Percentiles rank a stretch among this genome's conserved stretches.
These are phyloP conservation scores for Tetradesmus obliquus DNA, from an alignment of 139 green algal genomes.

Conservation along the genomic window DNA sequence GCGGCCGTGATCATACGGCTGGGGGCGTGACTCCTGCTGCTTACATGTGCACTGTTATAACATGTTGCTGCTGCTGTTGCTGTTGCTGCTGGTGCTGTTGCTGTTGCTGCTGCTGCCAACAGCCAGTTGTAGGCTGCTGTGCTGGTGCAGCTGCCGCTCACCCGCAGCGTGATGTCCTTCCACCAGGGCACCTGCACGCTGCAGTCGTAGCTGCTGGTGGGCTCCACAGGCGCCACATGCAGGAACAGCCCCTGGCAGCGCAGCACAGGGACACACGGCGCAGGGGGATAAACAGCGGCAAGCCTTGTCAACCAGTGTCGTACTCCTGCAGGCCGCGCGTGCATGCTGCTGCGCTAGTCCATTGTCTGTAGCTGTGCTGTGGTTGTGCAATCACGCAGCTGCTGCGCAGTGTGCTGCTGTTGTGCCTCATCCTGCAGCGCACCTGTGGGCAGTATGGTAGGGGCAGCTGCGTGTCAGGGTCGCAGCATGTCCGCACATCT, in stretches of 20 bases:
- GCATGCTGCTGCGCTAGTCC: background rate
- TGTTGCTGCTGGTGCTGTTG: background rate
- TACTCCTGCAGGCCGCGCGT: background rate
- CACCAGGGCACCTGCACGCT: slow-evolving; percentile 76
- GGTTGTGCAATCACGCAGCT: background rate
- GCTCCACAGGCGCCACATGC: slow-evolving; percentile 72
- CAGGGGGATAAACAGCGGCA: background rate
- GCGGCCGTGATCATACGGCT: too few species aligned
- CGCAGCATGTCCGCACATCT: slow-evolving; percentile 65
- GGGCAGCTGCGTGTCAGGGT: slow-evolving; percentile 68
- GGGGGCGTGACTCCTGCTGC: too few species aligned
- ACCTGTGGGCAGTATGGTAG: slow-evolving; percentile 64
- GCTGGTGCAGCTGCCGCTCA: slow-evolving; percentile 17
- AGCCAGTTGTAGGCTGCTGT: background rate
- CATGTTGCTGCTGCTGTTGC: background rate
- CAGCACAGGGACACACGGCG: background rate
- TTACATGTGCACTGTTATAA: background rate
- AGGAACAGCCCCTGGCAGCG: slow-evolving; percentile 70
- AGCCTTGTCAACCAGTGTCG: background rate
- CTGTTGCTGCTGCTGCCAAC: background rate
- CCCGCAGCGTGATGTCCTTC: slow-evolving; percentile 65
- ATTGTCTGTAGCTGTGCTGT: background rate
- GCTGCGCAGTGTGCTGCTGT: background rate
- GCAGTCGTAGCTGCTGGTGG: slow-evolving; percentile 67
- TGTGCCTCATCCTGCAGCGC: background rate